Conservation (phyloP, 345 rosid species). For the Populus nigra region DNA sequence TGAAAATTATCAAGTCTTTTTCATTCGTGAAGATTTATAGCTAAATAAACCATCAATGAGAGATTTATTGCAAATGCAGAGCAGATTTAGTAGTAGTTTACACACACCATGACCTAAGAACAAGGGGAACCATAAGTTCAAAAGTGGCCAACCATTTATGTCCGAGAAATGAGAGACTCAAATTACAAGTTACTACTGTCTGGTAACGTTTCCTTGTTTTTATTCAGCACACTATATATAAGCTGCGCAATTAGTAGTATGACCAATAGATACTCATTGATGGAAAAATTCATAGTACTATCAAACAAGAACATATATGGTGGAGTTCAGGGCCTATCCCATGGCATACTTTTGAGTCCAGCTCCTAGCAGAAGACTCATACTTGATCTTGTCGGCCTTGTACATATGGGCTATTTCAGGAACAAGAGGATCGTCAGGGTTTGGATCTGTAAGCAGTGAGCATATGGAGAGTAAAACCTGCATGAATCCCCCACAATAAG, state of each 20-base stretch:
- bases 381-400: constrained; percentile 50
- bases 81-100: background rate
- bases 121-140: too few species aligned
- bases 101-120: too few species aligned
- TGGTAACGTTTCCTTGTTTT: background rate
- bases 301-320: background rate
- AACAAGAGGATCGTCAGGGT: constrained; percentile 64
- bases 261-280: background rate
- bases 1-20: too few species aligned
- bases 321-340: constrained; percentile 31
- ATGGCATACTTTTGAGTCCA: constrained; percentile 70
- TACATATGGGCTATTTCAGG: constrained; percentile 63
- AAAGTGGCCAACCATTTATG: background rate
- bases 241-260: background rate
- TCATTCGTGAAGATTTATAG: background rate
- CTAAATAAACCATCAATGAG: background rate
- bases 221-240: background rate
- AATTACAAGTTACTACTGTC: background rate
- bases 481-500: background rate
- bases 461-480: constrained; percentile 64
- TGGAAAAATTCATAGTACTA: background rate
- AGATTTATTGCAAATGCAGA: background rate
- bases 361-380: constrained; percentile 59
- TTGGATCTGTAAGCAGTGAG: constrained; percentile 67
- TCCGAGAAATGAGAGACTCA: background rate